phyloP scores from a whole-genome alignment of 441 rosid species.

The Syzygium malaccense region DNA sequence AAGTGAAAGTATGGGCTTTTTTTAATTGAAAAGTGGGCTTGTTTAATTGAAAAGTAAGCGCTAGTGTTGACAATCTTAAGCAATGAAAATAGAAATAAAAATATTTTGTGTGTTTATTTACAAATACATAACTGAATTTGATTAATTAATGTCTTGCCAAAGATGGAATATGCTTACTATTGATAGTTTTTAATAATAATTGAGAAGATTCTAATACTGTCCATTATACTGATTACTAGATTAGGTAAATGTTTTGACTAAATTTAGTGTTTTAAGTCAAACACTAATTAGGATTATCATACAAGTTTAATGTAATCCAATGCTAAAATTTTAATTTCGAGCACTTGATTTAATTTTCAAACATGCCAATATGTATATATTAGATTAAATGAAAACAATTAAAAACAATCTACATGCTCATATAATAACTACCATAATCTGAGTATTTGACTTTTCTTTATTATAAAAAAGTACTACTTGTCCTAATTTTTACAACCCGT shows the following conservation, averaged over 20 bases:
- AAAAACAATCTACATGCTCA: neutral
- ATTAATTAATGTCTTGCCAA: neutral
- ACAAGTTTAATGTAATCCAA: neutral
- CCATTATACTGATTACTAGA: neutral
- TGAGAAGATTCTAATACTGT: neutral
- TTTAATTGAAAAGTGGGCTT: neutral
- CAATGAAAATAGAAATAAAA: neutral
- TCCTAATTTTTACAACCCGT: neutral
- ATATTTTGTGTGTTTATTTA: neutral
- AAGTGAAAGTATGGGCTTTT: neutral
- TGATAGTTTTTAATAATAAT: neutral
- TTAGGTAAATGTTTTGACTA: neutral
- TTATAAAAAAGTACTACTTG: neutral
- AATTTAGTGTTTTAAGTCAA: too few species aligned
- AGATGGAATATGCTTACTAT: neutral
- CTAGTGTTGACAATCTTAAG: neutral
- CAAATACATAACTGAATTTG: neutral
- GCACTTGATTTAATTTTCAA: too few species aligned
- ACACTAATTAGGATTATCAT: neutral
- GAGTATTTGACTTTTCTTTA: neutral
- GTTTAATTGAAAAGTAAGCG: neutral
- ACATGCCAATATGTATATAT: too few species aligned
- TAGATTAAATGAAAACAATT: neutral
- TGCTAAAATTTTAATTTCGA: too few species aligned
- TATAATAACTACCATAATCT: neutral